Base-by-base conservation (phyloP, 2,329 filamentous ascomycete species). In the Ophiocordyceps camponoti-leonardi region DNA sequence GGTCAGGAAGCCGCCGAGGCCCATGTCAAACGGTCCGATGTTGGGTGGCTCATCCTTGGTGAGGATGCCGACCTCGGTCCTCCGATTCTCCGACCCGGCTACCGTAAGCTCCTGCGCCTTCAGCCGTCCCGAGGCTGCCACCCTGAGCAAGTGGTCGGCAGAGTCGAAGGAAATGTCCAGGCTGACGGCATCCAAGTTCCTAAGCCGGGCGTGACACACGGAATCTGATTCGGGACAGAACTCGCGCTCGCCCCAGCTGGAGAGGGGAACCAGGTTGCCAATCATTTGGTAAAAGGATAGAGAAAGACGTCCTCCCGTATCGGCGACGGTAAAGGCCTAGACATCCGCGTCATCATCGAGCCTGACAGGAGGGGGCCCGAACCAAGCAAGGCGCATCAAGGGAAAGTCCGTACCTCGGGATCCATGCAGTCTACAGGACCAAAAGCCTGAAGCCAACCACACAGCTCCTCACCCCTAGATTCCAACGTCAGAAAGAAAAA, bases 21-120 rank as follows among this genome's bases (percentile, higher is more conserved):
- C 82, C 13, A 94, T 63, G 51, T 94, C 85, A 58, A 88, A 77
- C 0, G 75, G 66, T 48, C 86, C 78, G 14, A 75, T 67, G 22
- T 66, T 68, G 6, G 67, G 62, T 14, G 80, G 71, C 4, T 67
- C 65, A 51, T 87, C 80, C 12, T 73, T 67, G 6, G 76, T 77
- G 47, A 96, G 66, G 40, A 95, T 72, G 16, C 90, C 90, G 19
- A 95, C 76, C 59, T 96, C 90, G 6, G 86, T 73, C 43, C 81
- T 75, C 43, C 77, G 68, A 1, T 64, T 57, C 0, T 61, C 53
- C 8, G 63, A 63, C 0, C 64, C 57, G 16, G 65, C 57, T 13
- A 69, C 64, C 1, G 57, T 55, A 18, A 77, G 49, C 2, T 56
- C 53, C 30, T 68, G 67, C 18, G 54, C 51, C 31, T 56, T 56